Evolutionary conservation across 108 stramenopile species (phyloP).

Genomic region (Skeletonema tropicum): DNA sequence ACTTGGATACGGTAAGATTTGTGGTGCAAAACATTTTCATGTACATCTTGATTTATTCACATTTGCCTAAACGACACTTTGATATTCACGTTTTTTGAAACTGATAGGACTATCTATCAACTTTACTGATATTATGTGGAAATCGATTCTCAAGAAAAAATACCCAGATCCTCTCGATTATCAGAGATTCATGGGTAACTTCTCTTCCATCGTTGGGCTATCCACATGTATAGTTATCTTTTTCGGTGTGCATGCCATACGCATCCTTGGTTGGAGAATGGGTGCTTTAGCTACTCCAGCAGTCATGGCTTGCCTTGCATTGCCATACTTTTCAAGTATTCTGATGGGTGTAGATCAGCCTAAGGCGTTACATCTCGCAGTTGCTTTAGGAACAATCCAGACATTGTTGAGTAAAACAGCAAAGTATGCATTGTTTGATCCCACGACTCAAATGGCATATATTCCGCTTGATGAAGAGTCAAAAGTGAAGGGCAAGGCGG

Average conservation of each 20-base stretch:
- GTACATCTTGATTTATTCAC: not conserved
- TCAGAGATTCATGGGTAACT: constrained; percentile 95
- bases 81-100: not conserved
- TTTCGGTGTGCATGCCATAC: constrained; percentile 90
- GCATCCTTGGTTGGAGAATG: constrained; percentile 91
- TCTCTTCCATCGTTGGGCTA: constrained; percentile 83
- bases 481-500: constrained; percentile 95
- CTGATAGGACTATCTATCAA: constrained; percentile 86
- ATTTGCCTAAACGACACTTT: not conserved
- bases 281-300: constrained; percentile 93
- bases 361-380: constrained; percentile 64
- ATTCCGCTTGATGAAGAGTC: constrained; percentile 96
- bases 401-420: constrained; percentile 91
- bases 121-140: constrained; percentile 97
- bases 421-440: constrained; percentile 92
- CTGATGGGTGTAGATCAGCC: constrained; percentile 81
- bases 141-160: constrained; percentile 91
- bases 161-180: constrained; percentile 92
- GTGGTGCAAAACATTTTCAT: not conserved
- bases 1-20: constrained; percentile 79
- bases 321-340: constrained; percentile 92
- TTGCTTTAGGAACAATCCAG: constrained; percentile 89
- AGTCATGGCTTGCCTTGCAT: constrained; percentile 85
- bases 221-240: constrained; percentile 93
- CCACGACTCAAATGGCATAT: constrained; percentile 94